Percentiles rank a stretch among this genome's conserved stretches.
Conservation (phyloP, 1,139 yeast species). For the Casaregolazyma lundiana region DNA sequence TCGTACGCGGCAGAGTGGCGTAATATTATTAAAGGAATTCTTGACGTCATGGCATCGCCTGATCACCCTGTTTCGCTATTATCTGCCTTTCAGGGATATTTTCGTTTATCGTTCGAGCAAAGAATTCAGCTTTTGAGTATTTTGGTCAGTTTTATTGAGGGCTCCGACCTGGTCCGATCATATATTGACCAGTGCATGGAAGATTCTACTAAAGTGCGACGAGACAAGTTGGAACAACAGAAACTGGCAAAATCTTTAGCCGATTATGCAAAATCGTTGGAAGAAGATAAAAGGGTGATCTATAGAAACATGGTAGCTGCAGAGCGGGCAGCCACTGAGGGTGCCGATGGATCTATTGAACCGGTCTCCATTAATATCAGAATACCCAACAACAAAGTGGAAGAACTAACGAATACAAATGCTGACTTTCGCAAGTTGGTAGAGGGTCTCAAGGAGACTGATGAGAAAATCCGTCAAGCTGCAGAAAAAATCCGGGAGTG, state of each 20-base stretch:
- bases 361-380: slow-evolving; percentile 6
- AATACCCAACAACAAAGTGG: slow-evolving; percentile 29
- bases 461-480: slow-evolving; percentile 20
- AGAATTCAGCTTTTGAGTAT: slow-evolving; percentile 53
- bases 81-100: slow-evolving; percentile 50
- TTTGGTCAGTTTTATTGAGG: slow-evolving; percentile 52
- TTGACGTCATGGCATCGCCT: slow-evolving; percentile 53
- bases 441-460: slow-evolving; percentile 21
- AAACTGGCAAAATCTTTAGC: slow-evolving; percentile 50
- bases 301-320: slow-evolving; percentile 11
- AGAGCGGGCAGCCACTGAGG: slow-evolving; percentile 15
- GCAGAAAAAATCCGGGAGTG: slow-evolving; percentile 32
- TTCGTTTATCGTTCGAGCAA: slow-evolving; percentile 44
- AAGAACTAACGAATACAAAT: slow-evolving; percentile 45
- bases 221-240: slow-evolving; percentile 63
- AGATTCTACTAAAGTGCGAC: slow-evolving; percentile 55
- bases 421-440: slow-evolving; percentile 46
- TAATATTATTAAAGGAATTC: slow-evolving; percentile 43
- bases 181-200: slow-evolving; percentile 69
- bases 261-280: slow-evolving; percentile 47
- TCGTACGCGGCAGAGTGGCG: slow-evolving; percentile 55
- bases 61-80: slow-evolving; percentile 46
- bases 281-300: slow-evolving; percentile 27
- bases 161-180: slow-evolving; percentile 55
- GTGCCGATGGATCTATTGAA: slow-evolving; percentile 11